phyloP scores from a whole-genome alignment of 495 filamentous ascomycete species.

The Glarea lozoyensis region DNA sequence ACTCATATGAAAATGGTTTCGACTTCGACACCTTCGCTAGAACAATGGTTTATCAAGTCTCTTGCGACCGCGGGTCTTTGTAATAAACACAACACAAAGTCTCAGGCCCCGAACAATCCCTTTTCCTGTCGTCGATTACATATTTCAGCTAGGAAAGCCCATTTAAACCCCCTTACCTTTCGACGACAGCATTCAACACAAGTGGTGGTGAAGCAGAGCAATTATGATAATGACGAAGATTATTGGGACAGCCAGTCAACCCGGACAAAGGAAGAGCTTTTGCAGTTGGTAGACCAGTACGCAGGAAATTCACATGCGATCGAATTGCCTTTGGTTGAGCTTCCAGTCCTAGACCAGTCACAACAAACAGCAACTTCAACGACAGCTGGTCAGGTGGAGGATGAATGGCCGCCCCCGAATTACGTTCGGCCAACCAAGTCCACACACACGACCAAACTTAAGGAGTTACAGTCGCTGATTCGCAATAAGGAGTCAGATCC shows the following conservation, averaged over 20 bases:
- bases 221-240: background rate
- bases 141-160: background rate
- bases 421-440: constrained; percentile 29
- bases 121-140: constrained; percentile 9
- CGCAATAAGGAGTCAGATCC: constrained; percentile 33
- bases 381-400: constrained; percentile 34
- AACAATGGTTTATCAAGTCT: constrained; percentile 54
- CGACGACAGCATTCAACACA: constrained; percentile 7
- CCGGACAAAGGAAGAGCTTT: constrained; percentile 28
- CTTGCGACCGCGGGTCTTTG: constrained; percentile 57
- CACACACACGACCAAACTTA: constrained; percentile 7
- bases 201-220: background rate
- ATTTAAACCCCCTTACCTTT: background rate
- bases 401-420: constrained; percentile 34
- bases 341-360: constrained; percentile 30
- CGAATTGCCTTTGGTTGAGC: constrained; percentile 32
- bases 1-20: constrained; percentile 8
- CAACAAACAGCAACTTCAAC: constrained; percentile 31
- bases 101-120: constrained; percentile 3
- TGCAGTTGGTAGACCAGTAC: constrained; percentile 39
- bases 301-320: constrained; percentile 36
- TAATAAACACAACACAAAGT: constrained; percentile 35
- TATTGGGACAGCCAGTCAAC: constrained; percentile 4
- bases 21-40: constrained; percentile 15
- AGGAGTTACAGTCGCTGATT: constrained; percentile 33